phyloP scores from a whole-genome alignment of 768 basidiomycete genomes.

The Amanita jacksonii region DNA sequence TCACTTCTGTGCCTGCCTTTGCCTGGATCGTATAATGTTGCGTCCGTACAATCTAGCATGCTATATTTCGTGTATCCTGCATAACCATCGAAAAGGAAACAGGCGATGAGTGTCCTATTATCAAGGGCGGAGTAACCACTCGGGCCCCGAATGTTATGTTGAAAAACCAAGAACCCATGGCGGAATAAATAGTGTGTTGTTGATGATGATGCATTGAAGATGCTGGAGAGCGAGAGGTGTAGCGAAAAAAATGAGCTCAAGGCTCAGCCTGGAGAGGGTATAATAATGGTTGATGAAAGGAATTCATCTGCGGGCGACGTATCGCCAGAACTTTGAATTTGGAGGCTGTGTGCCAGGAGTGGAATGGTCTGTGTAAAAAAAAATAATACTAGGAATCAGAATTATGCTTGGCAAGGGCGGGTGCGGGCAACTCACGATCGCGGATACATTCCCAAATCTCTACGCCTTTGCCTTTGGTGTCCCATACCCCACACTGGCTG shows the following conservation, averaged over 20 bases:
- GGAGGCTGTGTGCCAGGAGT: conserved; percentile 41
- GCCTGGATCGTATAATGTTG: too few species aligned
- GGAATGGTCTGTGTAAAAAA: conserved; percentile 41
- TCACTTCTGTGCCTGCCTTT: too few species aligned
- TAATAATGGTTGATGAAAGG: background rate
- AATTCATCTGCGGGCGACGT: conserved; percentile 33
- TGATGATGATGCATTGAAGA: background rate
- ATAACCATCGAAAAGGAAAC: too few species aligned
- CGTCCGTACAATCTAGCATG: too few species aligned
- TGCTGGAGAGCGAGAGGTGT: background rate
- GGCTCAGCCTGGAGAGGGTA: too few species aligned
- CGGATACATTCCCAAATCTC: conserved; percentile 70
- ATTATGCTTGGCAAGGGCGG: conserved; percentile 6
- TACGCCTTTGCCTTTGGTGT: conserved; percentile 53
- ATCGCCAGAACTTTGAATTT: conserved; percentile 37
- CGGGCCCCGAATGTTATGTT: too few species aligned
- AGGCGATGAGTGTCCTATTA: too few species aligned
- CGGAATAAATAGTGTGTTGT: background rate
- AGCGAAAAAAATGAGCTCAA: background rate
- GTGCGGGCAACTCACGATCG: conserved; percentile 41
- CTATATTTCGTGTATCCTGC: background rate
- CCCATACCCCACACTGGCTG: conserved; percentile 68
- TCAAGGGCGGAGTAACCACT: too few species aligned
- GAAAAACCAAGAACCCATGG: too few species aligned
- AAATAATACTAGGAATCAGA: conserved; percentile 6